phyloP scores from a whole-genome alignment of 805 yeast species.

The Sugiyamaella smithiae region DNA sequence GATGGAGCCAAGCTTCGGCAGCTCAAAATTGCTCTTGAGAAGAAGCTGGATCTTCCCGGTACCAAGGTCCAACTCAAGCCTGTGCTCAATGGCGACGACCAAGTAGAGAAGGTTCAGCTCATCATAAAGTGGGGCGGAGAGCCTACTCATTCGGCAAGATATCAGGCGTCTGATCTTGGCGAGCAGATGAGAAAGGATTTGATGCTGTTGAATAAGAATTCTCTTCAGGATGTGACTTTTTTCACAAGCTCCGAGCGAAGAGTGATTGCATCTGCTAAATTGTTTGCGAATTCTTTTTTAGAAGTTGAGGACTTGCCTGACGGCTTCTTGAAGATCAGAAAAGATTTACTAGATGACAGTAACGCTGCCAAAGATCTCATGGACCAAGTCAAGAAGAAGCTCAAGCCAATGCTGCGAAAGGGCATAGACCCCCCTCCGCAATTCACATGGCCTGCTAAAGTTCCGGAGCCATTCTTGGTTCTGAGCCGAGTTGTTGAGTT shows the following conservation, averaged over 20 bases:
- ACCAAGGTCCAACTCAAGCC: constrained; percentile 96
- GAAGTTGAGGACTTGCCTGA: constrained; percentile 64
- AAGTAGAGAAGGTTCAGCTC: constrained; percentile 91
- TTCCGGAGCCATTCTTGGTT: constrained; percentile 96
- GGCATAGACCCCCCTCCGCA: constrained; percentile 97
- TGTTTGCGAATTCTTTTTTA: constrained; percentile 76
- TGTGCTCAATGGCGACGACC: constrained; percentile 52
- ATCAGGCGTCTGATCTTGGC: constrained; percentile 93
- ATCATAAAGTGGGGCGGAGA: constrained; percentile 99
- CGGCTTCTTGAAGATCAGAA: constrained; percentile 75
- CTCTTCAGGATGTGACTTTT: constrained; percentile 79
- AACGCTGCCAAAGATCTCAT: constrained; percentile 97
- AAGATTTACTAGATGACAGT: constrained; percentile 90
- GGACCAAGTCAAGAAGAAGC: constrained; percentile 96
- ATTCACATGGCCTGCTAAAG: constrained; percentile 97
- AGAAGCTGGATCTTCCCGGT: constrained; percentile 88
- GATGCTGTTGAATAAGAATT: constrained; percentile 77
- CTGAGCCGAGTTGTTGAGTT: constrained; percentile 91
- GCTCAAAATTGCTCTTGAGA: constrained; percentile 77
- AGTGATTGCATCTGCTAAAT: constrained; percentile 87
- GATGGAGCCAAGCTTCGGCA: constrained; percentile 74
- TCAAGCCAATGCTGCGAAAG: constrained; percentile 89
- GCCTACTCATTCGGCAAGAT: constrained; percentile 95
- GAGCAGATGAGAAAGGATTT: constrained; percentile 93
- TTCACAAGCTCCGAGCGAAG: constrained; percentile 93